Percentiles rank a stretch among this genome's conserved stretches.
These are phyloP conservation scores for Phialemoniopsis sp. DNA, from an alignment of 2,329 filamentous ascomycete species.

Conservation along the genomic window DNA sequence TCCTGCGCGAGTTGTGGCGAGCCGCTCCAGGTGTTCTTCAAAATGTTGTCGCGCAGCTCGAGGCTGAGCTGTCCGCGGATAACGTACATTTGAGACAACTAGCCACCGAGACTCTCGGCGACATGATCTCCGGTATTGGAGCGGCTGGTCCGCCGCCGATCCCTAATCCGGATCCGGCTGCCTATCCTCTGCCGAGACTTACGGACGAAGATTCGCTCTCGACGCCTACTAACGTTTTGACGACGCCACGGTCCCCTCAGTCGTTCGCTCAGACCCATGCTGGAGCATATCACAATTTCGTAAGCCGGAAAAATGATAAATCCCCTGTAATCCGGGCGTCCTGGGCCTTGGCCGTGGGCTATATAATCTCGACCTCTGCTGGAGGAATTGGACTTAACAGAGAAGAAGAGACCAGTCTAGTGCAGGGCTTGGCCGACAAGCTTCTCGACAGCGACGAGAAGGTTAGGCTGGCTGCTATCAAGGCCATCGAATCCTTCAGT, in stretches of 20 bases:
- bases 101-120: conserved; percentile 90
- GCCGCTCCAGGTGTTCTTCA: conserved; percentile 83
- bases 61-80: conserved; percentile 87
- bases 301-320: conserved; percentile 84
- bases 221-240: conserved; percentile 59
- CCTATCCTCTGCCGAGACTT: conserved; percentile 74
- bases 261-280: conserved; percentile 84
- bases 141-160: conserved; percentile 79
- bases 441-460: conserved; percentile 86
- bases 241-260: conserved; percentile 79
- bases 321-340: conserved; percentile 75
- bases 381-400: conserved; percentile 84
- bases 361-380: conserved; percentile 86
- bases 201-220: conserved; percentile 50
- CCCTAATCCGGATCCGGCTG: conserved; percentile 70
- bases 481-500: conserved; percentile 74
- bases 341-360: conserved; percentile 80
- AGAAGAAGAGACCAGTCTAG: conserved; percentile 73
- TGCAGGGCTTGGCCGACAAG: conserved; percentile 73
- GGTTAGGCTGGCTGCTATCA: conserved; percentile 84
- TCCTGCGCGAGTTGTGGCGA: conserved; percentile 91
- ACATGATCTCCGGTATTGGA: conserved; percentile 91
- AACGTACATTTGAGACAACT: conserved; percentile 81
- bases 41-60: conserved; percentile 90
- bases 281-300: conserved; percentile 75